Evolutionary conservation across 78 protist species (phyloP), one percentile per base, ranked within the genome.

Genomic region (Isochrysis galbana): DNA sequence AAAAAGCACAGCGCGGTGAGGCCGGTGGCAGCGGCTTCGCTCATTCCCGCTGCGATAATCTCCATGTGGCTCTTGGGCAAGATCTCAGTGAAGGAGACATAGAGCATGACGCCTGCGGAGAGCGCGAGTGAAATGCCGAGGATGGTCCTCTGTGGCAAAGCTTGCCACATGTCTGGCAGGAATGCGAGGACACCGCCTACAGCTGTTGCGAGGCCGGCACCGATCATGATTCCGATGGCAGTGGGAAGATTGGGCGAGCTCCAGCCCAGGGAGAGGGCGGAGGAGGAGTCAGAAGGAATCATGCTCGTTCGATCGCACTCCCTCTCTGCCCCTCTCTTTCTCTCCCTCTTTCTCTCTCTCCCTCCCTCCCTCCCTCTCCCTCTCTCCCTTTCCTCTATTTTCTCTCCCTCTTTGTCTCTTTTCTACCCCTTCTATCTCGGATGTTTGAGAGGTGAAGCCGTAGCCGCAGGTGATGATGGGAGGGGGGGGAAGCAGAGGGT

Each of bases 81-180:
- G 67, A 95, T 95, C 91, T 95, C 97, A n/a, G 91, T 87, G 80
- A 95, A 94, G 22, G 95, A 92, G 45, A 95, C 94, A 89, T 93
- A 95, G n/a, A 95, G 47, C 97, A 95, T 95, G 87, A 95, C 97
- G 46, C 97, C 97, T 4, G 94, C 94, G 36, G 96, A 92, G 69
- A 94, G 48, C 17, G 87, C 97, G 39, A 95, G 82, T 42, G 93
- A 4, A 2, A 44, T 90, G 25, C 84, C 87, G n/a, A 95, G 95
- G 34, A 93, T 36, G 25, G 0, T 82, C 84, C 23, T 0, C 36
- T 89, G 74, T 39, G 92, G 54, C 36, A 48, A 2, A 41, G 32
- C 0, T 36, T 82, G 1, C 55, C 19, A 2, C 7, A 70, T 0
- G 19, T 0, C 0, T 0, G 93, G 90, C 29, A 87, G 0, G 91